A percentile compares a stretch with the other conserved stretches of the same genome.
phyloP scores from a whole-genome alignment of 371 early-diverging fungal genomes.

The Actinomortierella ambigua region DNA sequence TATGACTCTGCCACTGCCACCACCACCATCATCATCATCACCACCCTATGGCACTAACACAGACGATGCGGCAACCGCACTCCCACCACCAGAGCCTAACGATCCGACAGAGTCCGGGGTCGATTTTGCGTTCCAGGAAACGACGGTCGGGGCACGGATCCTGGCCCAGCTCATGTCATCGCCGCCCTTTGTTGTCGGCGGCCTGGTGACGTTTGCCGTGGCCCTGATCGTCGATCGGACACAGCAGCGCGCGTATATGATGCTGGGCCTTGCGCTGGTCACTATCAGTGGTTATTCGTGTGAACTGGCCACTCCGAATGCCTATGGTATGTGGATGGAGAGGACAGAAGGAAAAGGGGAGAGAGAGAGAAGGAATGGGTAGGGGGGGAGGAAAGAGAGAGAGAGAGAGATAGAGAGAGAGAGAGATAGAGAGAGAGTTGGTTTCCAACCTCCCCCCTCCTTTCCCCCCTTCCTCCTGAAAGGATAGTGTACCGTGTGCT shows the following conservation, averaged over 20 bases:
- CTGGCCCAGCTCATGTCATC: conserved; percentile 26
- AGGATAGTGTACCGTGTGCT: not conserved
- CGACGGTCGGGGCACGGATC: conserved; percentile 16
- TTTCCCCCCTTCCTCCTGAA: not conserved
- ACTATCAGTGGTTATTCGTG: conserved; percentile 18
- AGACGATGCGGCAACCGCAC: too few species aligned
- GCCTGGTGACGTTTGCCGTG: conserved; percentile 15
- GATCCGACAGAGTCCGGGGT: not conserved
- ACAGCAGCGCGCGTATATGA: conserved; percentile 28
- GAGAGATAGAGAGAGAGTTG: too few species aligned
- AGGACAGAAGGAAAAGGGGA: too few species aligned
- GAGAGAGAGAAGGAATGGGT: too few species aligned
- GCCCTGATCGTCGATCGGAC: conserved; percentile 30
- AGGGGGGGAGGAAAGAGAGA: too few species aligned
- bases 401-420: too few species aligned
- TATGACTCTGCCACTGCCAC: too few species aligned
- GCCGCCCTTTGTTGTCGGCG: conserved; percentile 18
- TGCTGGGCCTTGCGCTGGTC: conserved; percentile 11
- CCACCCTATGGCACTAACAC: too few species aligned
- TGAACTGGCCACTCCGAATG: conserved; percentile 19
- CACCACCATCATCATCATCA: too few species aligned
- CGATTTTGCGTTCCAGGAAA: conserved; percentile 8
- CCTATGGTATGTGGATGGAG: conserved; percentile 16
- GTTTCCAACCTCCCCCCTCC: too few species aligned
- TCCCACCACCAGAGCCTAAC: too few species aligned